Percentiles rank a stretch among this genome's conserved stretches.
These are phyloP conservation scores for Kregervanrija pseudodelftensis DNA, from an alignment of 805 yeast species.

Conservation along the genomic window DNA sequence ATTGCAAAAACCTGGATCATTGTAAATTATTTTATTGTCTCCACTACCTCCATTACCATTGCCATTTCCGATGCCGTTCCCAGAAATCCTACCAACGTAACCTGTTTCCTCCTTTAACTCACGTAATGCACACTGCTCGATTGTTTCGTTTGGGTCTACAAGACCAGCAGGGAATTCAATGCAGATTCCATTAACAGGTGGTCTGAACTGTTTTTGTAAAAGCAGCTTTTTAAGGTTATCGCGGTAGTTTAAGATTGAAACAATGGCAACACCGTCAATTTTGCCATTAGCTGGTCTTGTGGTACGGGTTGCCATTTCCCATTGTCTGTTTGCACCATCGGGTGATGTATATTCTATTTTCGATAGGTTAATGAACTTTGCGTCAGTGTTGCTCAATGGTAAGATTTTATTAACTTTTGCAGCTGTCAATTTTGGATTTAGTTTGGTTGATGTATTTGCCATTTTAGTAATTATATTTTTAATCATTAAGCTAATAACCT, in stretches of 20 bases:
- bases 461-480: background rate
- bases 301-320: constrained; percentile 87
- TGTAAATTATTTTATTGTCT: constrained; percentile 15
- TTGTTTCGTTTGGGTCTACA: constrained; percentile 73
- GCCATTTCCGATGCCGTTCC: constrained; percentile 22
- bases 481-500: background rate
- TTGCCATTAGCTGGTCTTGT: constrained; percentile 59
- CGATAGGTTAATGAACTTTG: constrained; percentile 62
- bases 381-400: constrained; percentile 33
- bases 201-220: constrained; percentile 85
- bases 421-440: constrained; percentile 14
- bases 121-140: constrained; percentile 76
- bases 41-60: background rate
- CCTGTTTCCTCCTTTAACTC: constrained; percentile 94
- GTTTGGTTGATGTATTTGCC: constrained; percentile 10
- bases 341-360: constrained; percentile 71
- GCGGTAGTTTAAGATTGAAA: constrained; percentile 48
- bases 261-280: constrained; percentile 86
- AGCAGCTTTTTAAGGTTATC: constrained; percentile 40
- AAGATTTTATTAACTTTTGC: constrained; percentile 26
- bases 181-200: constrained; percentile 84
- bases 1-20: constrained; percentile 73
- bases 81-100: constrained; percentile 51
- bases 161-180: constrained; percentile 95
- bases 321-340: constrained; percentile 57